These are phyloP conservation scores for Colletotrichum somersetense DNA, from an alignment of 2,329 filamentous ascomycete species.

Conservation along the genomic window DNA sequence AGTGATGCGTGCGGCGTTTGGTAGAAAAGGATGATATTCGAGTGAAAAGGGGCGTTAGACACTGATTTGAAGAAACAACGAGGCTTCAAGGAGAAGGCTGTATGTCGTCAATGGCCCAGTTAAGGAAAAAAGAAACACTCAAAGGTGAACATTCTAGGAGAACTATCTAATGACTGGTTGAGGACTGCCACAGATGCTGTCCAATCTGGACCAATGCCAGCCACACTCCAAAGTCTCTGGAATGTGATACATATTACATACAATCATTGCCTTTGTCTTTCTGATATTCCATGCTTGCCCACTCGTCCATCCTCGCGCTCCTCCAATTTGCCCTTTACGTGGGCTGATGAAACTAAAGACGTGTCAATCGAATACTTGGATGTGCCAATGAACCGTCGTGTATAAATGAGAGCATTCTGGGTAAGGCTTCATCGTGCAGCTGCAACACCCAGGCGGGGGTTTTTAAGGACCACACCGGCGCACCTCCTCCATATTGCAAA, in stretches of 20 bases:
- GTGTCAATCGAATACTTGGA: constrained; percentile 11
- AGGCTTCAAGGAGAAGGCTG: background rate
- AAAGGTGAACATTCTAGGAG: constrained; percentile 16
- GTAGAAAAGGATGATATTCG: background rate
- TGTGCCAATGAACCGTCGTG: constrained; percentile 34
- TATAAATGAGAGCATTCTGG: constrained; percentile 36
- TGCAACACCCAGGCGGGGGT: constrained; percentile 29
- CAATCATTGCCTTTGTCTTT: constrained; percentile 38
- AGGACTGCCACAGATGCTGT: constrained; percentile 40
- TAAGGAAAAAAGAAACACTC: background rate
- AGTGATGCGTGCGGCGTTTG: constrained; percentile 16
- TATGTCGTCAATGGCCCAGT: background rate
- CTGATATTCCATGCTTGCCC: constrained; percentile 38
- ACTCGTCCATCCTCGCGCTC: constrained; percentile 7
- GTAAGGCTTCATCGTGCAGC: constrained; percentile 29
- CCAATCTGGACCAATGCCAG: constrained; percentile 34
- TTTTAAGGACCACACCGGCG: constrained; percentile 24
- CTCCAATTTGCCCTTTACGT: background rate
- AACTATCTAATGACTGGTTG: constrained; percentile 40
- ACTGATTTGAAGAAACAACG: background rate
- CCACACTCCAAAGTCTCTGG: constrained; percentile 36
- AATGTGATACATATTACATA: constrained; percentile 41
- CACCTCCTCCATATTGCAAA: constrained; percentile 62
- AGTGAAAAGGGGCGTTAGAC: background rate
- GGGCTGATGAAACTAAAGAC: constrained; percentile 16